Conservation (phyloP, 2,329 filamentous ascomycete genomes). For the Lecanoromycetidae sp. region DNA sequence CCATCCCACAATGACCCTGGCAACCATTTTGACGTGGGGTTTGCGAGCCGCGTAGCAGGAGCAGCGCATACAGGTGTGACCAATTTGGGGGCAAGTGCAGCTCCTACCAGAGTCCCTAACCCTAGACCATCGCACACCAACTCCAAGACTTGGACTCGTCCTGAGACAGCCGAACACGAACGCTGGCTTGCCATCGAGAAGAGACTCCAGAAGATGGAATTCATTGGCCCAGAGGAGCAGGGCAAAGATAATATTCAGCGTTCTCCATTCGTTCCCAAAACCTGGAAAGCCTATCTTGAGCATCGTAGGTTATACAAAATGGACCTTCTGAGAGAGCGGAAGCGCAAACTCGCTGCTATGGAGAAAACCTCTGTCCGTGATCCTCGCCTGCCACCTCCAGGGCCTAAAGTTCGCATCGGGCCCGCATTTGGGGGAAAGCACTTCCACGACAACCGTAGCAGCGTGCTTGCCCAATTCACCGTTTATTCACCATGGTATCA, state of each 20-base stretch:
- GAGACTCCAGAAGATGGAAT: conserved; percentile 19
- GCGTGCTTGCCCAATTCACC: conserved; percentile 22
- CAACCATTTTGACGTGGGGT: no score
- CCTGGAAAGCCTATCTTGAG: conserved; percentile 21
- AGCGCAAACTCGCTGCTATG: not conserved
- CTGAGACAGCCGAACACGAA: conserved; percentile 21
- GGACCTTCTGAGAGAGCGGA: conserved; percentile 4
- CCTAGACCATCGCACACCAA: conserved; percentile 17
- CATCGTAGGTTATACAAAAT: conserved; percentile 16
- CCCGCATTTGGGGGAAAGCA: conserved; percentile 19
- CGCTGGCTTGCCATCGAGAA: conserved; percentile 18
- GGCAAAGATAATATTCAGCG: no score
- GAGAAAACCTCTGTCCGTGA: not conserved
- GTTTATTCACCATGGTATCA: conserved; percentile 22
- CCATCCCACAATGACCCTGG: no score
- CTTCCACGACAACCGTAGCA: conserved; percentile 19
- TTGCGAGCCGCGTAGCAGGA: no score
- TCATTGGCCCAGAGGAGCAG: no score
- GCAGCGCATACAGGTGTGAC: no score
- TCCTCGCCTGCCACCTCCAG: conserved; percentile 2
- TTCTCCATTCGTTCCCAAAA: conserved; percentile 22
- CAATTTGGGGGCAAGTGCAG: not conserved
- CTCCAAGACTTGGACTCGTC: conserved; percentile 24
- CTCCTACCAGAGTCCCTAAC: not conserved
- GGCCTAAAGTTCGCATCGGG: conserved; percentile 3